These are phyloP conservation scores for Vitis hybrid DNA, from an alignment of 177 flowering plant species.

Conservation along the genomic window DNA sequence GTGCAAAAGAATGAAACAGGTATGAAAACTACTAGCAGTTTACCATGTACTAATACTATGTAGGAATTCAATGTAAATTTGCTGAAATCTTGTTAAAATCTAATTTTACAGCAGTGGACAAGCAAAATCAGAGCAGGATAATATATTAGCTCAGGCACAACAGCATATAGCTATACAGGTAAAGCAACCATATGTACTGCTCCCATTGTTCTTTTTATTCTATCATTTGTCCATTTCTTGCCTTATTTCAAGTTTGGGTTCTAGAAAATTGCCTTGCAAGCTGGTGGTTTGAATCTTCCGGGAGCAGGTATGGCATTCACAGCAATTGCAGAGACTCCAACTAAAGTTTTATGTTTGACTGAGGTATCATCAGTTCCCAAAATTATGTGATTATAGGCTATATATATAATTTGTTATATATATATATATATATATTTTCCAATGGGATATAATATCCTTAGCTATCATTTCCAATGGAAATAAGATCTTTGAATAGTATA, in stretches of 20 bases:
- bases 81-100: slow-evolving; percentile 9
- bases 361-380: slow-evolving; percentile 42
- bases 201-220: not conserved
- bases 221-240: not conserved
- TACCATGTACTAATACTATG: too few relatives aligned
- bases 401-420: not conserved
- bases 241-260: slow-evolving; percentile 8
- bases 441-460: too few relatives aligned
- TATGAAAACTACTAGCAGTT: too few relatives aligned
- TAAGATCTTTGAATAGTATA: too few relatives aligned
- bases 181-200: not conserved
- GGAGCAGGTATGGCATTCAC: slow-evolving; percentile 30
- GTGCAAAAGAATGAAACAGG: too few relatives aligned
- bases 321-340: slow-evolving; percentile 35
- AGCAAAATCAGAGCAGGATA: slow-evolving; percentile 67
- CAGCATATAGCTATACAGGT: slow-evolving; percentile 90
- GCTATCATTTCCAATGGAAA: too few relatives aligned
- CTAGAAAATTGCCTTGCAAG: slow-evolving; percentile 68
- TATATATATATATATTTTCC: too few relatives aligned
- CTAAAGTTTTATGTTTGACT: slow-evolving; percentile 72
- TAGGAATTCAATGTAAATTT: not conserved
- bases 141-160: slow-evolving; percentile 67
- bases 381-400: not conserved
- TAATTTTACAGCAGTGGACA: slow-evolving; percentile 47
- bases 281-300: slow-evolving; percentile 47